A percentile compares a stretch with the other conserved stretches of the same genome.
These are phyloP conservation scores for Aspergillus novoparasiticus DNA, from an alignment of 2,329 filamentous ascomycete species.

Conservation along the genomic window DNA sequence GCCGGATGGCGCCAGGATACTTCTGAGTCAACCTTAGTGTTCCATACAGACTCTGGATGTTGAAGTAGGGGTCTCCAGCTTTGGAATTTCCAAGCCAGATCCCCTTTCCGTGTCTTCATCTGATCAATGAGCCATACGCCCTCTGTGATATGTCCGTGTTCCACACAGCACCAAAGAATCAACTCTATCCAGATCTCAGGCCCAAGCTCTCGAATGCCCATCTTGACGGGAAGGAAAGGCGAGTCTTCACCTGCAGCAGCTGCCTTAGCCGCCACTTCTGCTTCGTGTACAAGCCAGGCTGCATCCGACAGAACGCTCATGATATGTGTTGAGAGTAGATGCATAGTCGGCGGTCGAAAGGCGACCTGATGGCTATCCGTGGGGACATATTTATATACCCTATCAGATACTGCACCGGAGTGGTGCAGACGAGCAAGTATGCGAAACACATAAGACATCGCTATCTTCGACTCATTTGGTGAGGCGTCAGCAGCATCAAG, in stretches of 20 bases:
- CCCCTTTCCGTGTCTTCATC: conserved; percentile 29
- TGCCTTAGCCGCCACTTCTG: conserved; percentile 39
- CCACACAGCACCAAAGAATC: conserved; percentile 54
- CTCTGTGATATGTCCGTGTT: conserved; percentile 46
- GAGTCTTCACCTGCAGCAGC: conserved; percentile 40
- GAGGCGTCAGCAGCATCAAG: conserved; percentile 43
- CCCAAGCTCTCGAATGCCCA: conserved; percentile 47
- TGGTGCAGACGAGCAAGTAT: conserved; percentile 50
- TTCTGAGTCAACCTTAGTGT: conserved; percentile 39
- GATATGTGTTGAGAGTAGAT: conserved; percentile 48
- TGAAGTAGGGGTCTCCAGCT: conserved; percentile 42
- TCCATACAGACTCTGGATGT: conserved; percentile 28
- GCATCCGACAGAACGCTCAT: conserved; percentile 52
- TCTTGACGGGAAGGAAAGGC: conserved; percentile 43
- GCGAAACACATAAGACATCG: conserved; percentile 49
- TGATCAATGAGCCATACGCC: conserved; percentile 43
- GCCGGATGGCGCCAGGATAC: conserved; percentile 40
- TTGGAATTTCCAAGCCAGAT: conserved; percentile 42
- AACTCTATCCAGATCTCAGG: conserved; percentile 54
- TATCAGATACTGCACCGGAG: conserved; percentile 44
- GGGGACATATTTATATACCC: conserved; percentile 44
- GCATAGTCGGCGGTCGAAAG: conserved; percentile 47
- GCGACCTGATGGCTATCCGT: conserved; percentile 30
- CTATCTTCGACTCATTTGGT: conserved; percentile 35
- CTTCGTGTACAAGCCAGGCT: conserved; percentile 46